These are phyloP conservation scores for Pseudocercospora cruenta DNA, from an alignment of 2,329 filamentous ascomycete species.

Conservation along the genomic window DNA sequence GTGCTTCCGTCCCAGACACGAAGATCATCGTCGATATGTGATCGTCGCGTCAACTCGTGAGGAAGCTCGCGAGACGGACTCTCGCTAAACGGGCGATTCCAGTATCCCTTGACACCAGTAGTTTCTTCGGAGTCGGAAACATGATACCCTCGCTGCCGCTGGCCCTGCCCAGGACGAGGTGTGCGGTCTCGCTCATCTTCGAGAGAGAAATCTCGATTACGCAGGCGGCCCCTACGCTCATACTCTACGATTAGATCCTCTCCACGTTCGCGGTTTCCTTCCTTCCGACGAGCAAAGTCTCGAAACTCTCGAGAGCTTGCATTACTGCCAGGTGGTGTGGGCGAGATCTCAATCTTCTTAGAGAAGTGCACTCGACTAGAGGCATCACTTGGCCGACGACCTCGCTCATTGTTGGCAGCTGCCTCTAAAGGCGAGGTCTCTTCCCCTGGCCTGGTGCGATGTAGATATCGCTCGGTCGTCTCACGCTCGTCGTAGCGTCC, in stretches of 20 bases:
- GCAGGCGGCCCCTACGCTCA: conserved; percentile 30
- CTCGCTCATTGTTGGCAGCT: neutral
- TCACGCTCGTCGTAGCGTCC: conserved; percentile 16
- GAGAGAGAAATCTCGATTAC: conserved; percentile 18
- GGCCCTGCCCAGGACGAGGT: neutral
- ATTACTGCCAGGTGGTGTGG: conserved; percentile 38
- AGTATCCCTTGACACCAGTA: too few relatives aligned
- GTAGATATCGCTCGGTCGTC: conserved; percentile 15
- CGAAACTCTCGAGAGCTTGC: conserved; percentile 35
- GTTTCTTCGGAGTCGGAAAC: conserved; percentile 6
- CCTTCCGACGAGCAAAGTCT: conserved; percentile 18
- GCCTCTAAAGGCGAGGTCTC: neutral
- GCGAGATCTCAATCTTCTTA: conserved; percentile 39
- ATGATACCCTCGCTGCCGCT: conserved; percentile 4
- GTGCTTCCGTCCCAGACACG: neutral
- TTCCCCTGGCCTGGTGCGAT: conserved; percentile 9
- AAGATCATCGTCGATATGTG: neutral
- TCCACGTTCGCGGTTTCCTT: conserved; percentile 20
- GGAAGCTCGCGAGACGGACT: neutral
- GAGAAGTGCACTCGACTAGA: conserved; percentile 37
- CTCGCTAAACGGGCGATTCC: too few relatives aligned
- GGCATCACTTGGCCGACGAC: conserved; percentile 21
- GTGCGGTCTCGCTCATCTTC: conserved; percentile 16
- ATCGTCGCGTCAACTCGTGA: neutral
- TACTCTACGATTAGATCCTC: conserved; percentile 29